These are phyloP conservation scores for Przewalskia tangutica DNA, from an alignment of 257 asterid genomes.

Conservation along the genomic window DNA sequence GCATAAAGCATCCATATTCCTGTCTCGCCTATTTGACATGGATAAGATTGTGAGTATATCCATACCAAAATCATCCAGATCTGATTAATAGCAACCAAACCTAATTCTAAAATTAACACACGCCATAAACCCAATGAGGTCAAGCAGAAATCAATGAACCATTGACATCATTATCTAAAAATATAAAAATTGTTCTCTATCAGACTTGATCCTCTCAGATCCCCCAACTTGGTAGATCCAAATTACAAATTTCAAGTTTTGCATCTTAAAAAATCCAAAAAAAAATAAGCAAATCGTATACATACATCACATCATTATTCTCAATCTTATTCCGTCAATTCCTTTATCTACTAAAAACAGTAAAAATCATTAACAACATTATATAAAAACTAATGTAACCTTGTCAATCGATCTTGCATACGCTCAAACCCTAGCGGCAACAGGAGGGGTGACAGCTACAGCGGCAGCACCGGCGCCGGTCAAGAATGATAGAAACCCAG, in stretches of 20 bases:
- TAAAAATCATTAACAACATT: not conserved
- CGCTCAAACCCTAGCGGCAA: constrained; percentile 40
- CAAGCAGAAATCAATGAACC: not conserved
- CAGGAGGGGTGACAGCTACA: not conserved
- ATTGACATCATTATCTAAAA: not conserved
- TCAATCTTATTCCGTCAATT: too few species aligned
- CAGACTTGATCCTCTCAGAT: not conserved
- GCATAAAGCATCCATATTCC: not conserved
- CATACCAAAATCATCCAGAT: not conserved
- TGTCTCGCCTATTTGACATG: not conserved
- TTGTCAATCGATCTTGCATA: not conserved
- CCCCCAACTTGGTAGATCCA: not conserved
- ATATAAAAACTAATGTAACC: not conserved
- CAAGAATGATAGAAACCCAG: constrained; percentile 69
- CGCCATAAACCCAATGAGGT: not conserved
- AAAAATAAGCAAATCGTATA: too few species aligned
- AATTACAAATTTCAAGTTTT: not conserved
- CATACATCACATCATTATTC: not conserved
- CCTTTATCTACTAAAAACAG: not conserved
- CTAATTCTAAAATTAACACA: not conserved
- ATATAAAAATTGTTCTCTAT: not conserved
- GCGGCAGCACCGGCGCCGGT: constrained; percentile 19
- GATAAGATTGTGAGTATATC: not conserved
- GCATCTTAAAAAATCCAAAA: not conserved
- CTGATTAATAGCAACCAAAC: not conserved